Base-by-base conservation (phyloP, 768 basidiomycete genomes). In the Termitomyces sp. region DNA sequence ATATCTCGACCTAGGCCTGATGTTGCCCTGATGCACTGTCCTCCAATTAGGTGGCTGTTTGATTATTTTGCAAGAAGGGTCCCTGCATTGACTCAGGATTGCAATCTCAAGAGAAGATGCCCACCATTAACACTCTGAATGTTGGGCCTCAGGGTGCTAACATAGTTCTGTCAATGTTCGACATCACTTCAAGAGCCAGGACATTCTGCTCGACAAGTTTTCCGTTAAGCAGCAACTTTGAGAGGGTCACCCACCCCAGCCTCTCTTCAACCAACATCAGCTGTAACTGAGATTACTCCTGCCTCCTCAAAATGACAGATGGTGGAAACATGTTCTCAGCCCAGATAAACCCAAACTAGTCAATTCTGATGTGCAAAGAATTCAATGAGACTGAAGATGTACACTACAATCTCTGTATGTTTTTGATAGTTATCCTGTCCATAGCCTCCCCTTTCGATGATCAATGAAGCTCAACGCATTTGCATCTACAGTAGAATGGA, bases 1-100 rank as follows among this genome's bases (percentile, higher is more conserved):
- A 56, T 66, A 30, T 46, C 62, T 16, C 65, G 67, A 47, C 71
- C 77, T 14, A 73, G 63, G 53, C 78, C 75, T 32, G 6, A 66
- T 60, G 40, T 53, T 68, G 12, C 68, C 71, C 36, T 72, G 65
- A 34, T 76, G 74, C n/a, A 9, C 58, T 74, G 2, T 75, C 78
- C 2, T 69, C 74, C 75, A 27, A 69, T 85, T 40, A 74, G 87
- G 30, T 76, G 86, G 10, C 86, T 86, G 2, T 87, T 88, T 0
- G 87, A 85, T 3, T 89, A 90, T 67, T 85, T 88, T 63, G 82
- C 87, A 6, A 83, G 84, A 59, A 76, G 71, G 91, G 89, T 69
- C 62, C 89, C 55, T 76, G 72, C 12, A 63, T 63, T 26, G 71
- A 69, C 18, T 62, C 72, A 20, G 66, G 57, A 32, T 54, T 60